Evolutionary conservation across 805 yeast species (phyloP), one percentile per base, ranked within the genome.

Genomic region (Nematodospora valgi): DNA sequence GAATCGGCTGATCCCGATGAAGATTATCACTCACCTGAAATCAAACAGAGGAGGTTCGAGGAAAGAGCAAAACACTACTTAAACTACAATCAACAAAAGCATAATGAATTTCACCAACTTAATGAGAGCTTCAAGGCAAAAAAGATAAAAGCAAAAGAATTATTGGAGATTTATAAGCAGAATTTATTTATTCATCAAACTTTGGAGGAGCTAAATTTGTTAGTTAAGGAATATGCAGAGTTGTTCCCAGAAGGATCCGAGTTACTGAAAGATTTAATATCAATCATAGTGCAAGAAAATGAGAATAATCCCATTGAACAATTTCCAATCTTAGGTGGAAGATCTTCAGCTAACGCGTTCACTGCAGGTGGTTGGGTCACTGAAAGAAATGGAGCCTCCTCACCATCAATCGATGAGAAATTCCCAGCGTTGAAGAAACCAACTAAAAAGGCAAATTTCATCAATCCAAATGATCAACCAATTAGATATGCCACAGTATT

Each of bases 51-150:
- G 52, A 71, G 96, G 46, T 68, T 87, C 19, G 91, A 84, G 43
- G 95, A 86, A 54, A 69, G 96, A 51, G 96, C 95, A 1, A 80
- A 82, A 52, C 88, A 84, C 54, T 85, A 86, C 52, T 59, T 85
- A 34, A 69, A 76, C 34, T 78, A 81, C 45, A 68, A 79, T 19
- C 55, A 56, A 9, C 54, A 58, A 5, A 64, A 64, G 6, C 66
- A 80, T 43, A 62, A 64, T 6, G 51, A 61, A 34, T 87, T 86
- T 54, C 52, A 59, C 17, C 55, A 59, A 1, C 41, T 75, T 10
- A 83, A 81, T 48, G 59, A 59, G 13, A 51, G 60, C 8, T 85
- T 62, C 50, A 65, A 68, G 24, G 55, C 68, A 19, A 68, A 68
- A 26, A 59, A 63, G 14, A 45, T 82, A 1, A 54, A 70, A 5